Base-by-base conservation (phyloP, 2,329 filamentous ascomycete species). In the Colletotrichum higginsianum region DNA sequence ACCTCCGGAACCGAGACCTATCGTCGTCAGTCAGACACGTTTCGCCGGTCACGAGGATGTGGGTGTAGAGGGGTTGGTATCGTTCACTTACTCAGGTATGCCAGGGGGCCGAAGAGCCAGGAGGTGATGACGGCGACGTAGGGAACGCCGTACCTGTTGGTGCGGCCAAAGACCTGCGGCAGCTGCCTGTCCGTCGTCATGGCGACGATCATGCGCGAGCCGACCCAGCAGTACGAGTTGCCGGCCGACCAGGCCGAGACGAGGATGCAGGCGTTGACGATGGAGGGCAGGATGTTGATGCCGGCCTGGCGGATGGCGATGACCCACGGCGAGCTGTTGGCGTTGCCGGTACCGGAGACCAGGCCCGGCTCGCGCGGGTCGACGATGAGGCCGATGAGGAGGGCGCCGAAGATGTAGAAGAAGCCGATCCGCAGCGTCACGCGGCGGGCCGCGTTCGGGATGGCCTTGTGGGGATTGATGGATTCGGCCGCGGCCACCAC, bases 181-280 rank as follows among this genome's bases (percentile, higher is more conserved):
- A 74, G 72, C 53, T 74, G 72, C 7, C 66, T 40, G 57, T 74
- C 72, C 2, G 72, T 74, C 15, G 72, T 74, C 72, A 74, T 74
- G 3, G 83, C 84, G 74, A 85, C 81, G 0, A 83, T 76, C 1
- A 83, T 84, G n/a, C 85, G 80, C 0, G 83, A 82, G 4, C 81
- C 84, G 7, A 76, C 83, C 71, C 85, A 86, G 18, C 77, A 81
- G 3, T 80, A 82, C 66, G 84, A 84, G 61, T 79, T 83, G 6
- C 84, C 84, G 0, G 83, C 83, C 0, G 82, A 84, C 57, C 86
- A 67, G 5, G 86, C 85, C 0, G 82, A 84, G 49, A 86, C 80
- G 50, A 86, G 82, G 68, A 86, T 85, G 67, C 86, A 80, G 2
- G 82, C 84, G 70, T 87, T 86, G 79, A 86, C 86, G 62, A 86